Base-by-base conservation (phyloP, 345 rosid species). In the Eucalyptus victrix region DNA sequence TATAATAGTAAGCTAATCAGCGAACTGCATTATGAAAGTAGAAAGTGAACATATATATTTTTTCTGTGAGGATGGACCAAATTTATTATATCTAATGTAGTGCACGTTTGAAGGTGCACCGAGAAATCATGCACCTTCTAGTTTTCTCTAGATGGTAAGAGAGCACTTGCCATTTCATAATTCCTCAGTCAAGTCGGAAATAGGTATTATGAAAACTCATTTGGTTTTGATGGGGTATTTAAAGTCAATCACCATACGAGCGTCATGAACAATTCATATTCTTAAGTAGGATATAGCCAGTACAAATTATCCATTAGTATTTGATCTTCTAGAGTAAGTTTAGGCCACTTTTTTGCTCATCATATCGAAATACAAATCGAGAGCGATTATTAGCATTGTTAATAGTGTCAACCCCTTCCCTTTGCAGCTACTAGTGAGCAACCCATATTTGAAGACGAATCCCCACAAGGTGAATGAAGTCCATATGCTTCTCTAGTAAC, bases 361-460 rank as follows among this genome's bases (percentile, higher is more conserved):
- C 42, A 76, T 76, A 76, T 19, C 8, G 5, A 76, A 37, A 21
- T 12, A 76, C 47, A 76, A 40, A 23, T 76, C 30, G 16, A 76
- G 83, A 76, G 30, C 23, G 85, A 76, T 11, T 40, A 40, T 76
- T 21, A 40, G 47, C 2, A 5, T 40, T 21, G 85, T 76, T 50
- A 34, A 53, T 47, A 37, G 60, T 6, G 85, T 56, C 72, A 8
- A 28, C 19, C 37, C 8, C 86, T 91, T n/a, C 24, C 44, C 58
- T 72, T 80, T 49, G 72, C 89, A 91, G 92, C 95, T 96, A 96
- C 91, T 97, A 18, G 89, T 96, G 87, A 96, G 98, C 90, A 96
- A 94, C 92, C 98, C 98, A 14, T 96, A 94, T 91, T 91, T 94
- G 96, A 97, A 96, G 94, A 91, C 91, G 32, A 93, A 94, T 90